phyloP scores from a whole-genome alignment of 345 rosid genomes.

The Salix exigua region DNA sequence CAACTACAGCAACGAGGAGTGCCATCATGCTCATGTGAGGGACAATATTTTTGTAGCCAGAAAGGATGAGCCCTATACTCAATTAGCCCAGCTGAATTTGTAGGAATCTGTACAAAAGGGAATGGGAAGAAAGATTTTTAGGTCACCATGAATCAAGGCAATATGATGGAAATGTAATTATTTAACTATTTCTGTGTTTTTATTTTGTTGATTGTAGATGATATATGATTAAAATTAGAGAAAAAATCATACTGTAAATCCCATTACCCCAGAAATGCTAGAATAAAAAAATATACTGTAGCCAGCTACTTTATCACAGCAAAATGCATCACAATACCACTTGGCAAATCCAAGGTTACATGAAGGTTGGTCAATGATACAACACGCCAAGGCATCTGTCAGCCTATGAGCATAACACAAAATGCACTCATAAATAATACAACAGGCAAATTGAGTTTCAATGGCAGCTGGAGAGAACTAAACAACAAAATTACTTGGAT shows the following conservation, averaged over 20 bases:
- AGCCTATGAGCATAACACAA: background rate
- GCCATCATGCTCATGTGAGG: conserved; percentile 80
- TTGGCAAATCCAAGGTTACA: background rate
- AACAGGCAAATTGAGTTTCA: background rate
- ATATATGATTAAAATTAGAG: background rate
- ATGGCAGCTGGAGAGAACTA: background rate
- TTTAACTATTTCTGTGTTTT: too few relatives aligned
- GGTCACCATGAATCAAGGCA: background rate
- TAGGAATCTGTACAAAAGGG: conserved; percentile 52
- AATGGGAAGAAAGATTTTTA: background rate
- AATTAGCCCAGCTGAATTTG: conserved; percentile 58
- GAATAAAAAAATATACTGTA: background rate
- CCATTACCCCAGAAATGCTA: background rate
- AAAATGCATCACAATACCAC: background rate
- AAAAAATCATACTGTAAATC: background rate
- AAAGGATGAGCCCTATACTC: conserved; percentile 79
- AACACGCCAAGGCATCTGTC: background rate
- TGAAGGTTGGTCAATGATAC: too few relatives aligned
- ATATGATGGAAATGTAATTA: background rate
- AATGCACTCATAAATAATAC: background rate
- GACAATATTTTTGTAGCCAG: conserved; percentile 90
- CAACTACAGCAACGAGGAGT: conserved; percentile 81
- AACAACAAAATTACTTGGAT: too few relatives aligned
- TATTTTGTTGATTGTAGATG: background rate
- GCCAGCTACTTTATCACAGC: background rate